Conservation (phyloP, 106 monocot species). For the Chionographis japonica region DNA sequence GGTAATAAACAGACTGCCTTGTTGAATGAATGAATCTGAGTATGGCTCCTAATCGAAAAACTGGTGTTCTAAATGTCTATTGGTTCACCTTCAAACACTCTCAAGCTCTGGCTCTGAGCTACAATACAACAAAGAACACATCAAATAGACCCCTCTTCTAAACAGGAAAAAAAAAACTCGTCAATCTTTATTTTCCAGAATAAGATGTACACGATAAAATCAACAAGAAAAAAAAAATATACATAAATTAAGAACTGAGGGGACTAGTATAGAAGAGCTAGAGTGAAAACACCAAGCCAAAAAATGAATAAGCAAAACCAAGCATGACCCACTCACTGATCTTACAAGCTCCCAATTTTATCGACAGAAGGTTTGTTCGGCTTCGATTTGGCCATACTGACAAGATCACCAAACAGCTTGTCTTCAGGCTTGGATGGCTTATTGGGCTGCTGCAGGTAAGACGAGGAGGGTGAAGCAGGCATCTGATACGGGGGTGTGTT, state of each 20-base stretch:
- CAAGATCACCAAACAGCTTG: conserved; percentile 77
- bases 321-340: background rate
- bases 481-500: conserved; percentile 43
- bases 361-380: conserved; percentile 21
- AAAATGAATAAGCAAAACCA: background rate
- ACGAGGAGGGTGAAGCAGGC: conserved; percentile 19
- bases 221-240: background rate
- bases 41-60: no score
- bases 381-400: conserved; percentile 62
- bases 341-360: conserved; percentile 22
- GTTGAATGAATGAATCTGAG: no score
- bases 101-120: no score
- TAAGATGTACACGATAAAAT: background rate
- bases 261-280: background rate
- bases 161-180: no score
- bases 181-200: no score
- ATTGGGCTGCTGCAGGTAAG: conserved; percentile 32
- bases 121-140: no score
- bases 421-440: conserved; percentile 57
- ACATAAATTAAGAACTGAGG: background rate
- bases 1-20: no score
- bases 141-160: no score
- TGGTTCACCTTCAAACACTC: no score
- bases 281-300: background rate
- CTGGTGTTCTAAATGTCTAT: no score